A percentile compares a stretch with the other conserved stretches of the same genome.
Conservation (phyloP, 371 early-diverging fungal genomes). For the Actinomucor elegans region DNA sequence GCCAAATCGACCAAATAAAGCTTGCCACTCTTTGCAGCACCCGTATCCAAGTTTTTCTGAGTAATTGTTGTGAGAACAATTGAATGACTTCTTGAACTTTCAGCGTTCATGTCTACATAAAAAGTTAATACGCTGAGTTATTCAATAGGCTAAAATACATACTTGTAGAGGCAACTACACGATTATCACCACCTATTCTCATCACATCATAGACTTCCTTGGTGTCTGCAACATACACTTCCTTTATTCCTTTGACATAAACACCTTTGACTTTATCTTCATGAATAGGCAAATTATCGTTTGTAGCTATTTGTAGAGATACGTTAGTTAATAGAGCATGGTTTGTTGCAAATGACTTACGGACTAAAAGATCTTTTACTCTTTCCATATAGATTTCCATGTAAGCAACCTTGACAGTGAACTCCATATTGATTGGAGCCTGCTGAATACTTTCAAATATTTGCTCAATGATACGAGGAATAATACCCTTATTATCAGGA, state of each 20-base stretch:
- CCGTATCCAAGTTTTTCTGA: slow-evolving; percentile 90
- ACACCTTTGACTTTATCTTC: slow-evolving; percentile 95
- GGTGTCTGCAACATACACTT: slow-evolving; percentile 91
- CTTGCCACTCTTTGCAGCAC: slow-evolving; percentile 86
- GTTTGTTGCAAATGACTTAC: too few relatives aligned
- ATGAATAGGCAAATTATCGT: slow-evolving; percentile 91
- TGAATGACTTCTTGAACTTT: slow-evolving; percentile 96
- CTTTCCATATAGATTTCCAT: slow-evolving; percentile 99
- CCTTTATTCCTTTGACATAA: slow-evolving; percentile 93
- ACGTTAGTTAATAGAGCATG: not conserved
- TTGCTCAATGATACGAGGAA: slow-evolving; percentile 90
- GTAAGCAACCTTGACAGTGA: slow-evolving; percentile 93
- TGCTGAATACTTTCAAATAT: slow-evolving; percentile 86
- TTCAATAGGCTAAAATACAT: slow-evolving; percentile 12
- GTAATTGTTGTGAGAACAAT: slow-evolving; percentile 94
- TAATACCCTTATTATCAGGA: slow-evolving; percentile 85
- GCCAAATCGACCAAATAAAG: slow-evolving; percentile 98
- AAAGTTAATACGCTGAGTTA: slow-evolving; percentile 25
- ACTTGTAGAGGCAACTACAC: slow-evolving; percentile 93
- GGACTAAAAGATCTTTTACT: slow-evolving; percentile 94
- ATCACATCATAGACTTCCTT: slow-evolving; percentile 95
- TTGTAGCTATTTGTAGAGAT: slow-evolving; percentile 55
- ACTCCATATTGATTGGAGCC: slow-evolving; percentile 86
- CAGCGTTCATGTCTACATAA: slow-evolving; percentile 92
- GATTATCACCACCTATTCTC: slow-evolving; percentile 84